phyloP scores from a whole-genome alignment of 768 basidiomycete species.

The Phylloporus rhodoxanthus region DNA sequence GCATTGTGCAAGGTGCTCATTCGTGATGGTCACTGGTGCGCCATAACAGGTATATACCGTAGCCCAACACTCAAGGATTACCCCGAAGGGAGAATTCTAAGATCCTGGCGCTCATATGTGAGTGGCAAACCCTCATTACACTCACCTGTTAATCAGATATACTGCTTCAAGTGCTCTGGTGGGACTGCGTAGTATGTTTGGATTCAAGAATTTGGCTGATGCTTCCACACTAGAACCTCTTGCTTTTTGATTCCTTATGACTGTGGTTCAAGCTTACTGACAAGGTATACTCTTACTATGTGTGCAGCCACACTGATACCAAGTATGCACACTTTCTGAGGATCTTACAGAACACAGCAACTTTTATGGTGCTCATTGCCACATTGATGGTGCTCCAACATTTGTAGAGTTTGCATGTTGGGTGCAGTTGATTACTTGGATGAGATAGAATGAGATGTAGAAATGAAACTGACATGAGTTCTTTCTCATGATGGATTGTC shows the following conservation, averaged over 20 bases:
- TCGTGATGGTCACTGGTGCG: background rate
- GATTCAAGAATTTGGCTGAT: background rate
- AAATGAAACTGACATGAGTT: background rate
- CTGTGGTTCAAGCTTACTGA: background rate
- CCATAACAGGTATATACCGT: background rate
- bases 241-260: rapidly evolving
- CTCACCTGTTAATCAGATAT: too few species aligned
- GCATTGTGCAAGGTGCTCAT: background rate
- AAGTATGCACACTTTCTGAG: background rate
- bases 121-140: too few species aligned
- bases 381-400: background rate
- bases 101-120: too few species aligned
- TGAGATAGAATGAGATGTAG: background rate
- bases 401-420: constrained; percentile 1
- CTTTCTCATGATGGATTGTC: constrained; percentile 1
- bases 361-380: background rate
- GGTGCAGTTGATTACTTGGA: constrained; percentile 4
- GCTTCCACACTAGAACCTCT: background rate
- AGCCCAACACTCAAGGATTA: too few species aligned
- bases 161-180: too few species aligned
- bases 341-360: background rate
- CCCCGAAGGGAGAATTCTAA: too few species aligned
- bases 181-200: background rate
- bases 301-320: background rate
- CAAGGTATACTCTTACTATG: background rate